Conservation (phyloP, 345 rosid species). For the Murraya paniculata region DNA sequence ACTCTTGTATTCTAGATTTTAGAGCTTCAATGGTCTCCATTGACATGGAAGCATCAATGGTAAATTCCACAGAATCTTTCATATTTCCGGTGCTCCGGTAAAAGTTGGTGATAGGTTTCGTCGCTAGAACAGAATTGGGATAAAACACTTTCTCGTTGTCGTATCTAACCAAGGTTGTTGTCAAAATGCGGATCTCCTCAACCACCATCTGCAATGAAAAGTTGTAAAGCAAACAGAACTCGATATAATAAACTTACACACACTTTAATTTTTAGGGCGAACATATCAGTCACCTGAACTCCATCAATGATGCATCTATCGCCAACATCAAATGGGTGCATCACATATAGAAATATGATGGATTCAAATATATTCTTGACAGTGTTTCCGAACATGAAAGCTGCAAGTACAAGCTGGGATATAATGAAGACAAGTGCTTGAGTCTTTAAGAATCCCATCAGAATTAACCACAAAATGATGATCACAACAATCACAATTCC, state of each 20-base stretch:
- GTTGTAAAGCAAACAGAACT: background rate
- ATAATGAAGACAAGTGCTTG: constrained; percentile 48
- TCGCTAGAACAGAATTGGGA: constrained; percentile 55
- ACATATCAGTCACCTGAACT: constrained; percentile 43
- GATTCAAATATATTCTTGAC: constrained; percentile 63
- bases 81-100: constrained; percentile 69
- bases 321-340: constrained; percentile 81
- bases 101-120: constrained; percentile 62
- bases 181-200: constrained; percentile 72
- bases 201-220: constrained; percentile 55
- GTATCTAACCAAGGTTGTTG: constrained; percentile 63
- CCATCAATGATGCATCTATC: constrained; percentile 80
- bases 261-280: background rate
- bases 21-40: constrained; percentile 53
- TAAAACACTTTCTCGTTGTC: constrained; percentile 72
- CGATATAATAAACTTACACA: background rate
- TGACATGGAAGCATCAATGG: constrained; percentile 50
- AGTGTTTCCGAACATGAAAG: constrained; percentile 55
- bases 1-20: constrained; percentile 49
- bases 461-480: constrained; percentile 41
- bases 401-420: constrained; percentile 51
- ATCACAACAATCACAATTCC: constrained; percentile 34
- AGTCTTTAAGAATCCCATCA: constrained; percentile 58
- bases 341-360: constrained; percentile 69
- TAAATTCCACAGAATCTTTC: constrained; percentile 69